Evolutionary conservation across 805 yeast genomes (phyloP).

Genomic region (Wickerhamomyces alni): DNA sequence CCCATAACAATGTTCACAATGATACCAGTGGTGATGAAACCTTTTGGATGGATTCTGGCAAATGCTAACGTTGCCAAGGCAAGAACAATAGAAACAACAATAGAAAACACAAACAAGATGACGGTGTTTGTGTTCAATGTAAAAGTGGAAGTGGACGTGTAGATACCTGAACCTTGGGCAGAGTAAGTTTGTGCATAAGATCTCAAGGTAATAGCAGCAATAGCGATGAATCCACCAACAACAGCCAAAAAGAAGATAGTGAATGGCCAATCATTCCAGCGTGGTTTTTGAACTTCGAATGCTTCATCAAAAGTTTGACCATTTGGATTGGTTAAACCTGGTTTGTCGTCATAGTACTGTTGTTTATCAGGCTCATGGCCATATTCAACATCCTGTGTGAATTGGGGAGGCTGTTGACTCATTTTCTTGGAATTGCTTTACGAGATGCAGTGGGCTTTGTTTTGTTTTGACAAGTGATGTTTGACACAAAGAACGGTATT

Average conservation of each 20-base stretch:
- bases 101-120: conserved; percentile 59
- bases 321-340: conserved; percentile 30
- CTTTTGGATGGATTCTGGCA: conserved; percentile 60
- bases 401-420: neutral
- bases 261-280: conserved; percentile 68
- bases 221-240: conserved; percentile 60
- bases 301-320: conserved; percentile 56
- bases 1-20: conserved; percentile 62
- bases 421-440: too few species aligned
- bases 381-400: conserved; percentile 2
- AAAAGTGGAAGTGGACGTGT: conserved; percentile 44
- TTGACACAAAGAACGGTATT: too few species aligned
- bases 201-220: conserved; percentile 63
- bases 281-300: conserved; percentile 60
- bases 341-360: conserved; percentile 19
- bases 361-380: conserved; percentile 8
- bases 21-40: conserved; percentile 65
- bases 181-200: conserved; percentile 54
- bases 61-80: conserved; percentile 49
- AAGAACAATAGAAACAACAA: conserved; percentile 52
- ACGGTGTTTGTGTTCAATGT: conserved; percentile 73
- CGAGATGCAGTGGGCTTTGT: too few species aligned
- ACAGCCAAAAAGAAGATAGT: conserved; percentile 45
- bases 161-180: conserved; percentile 58
- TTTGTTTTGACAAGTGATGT: neutral